Percentiles rank a stretch among this genome's conserved stretches.
phyloP scores from a whole-genome alignment of 2,329 filamentous ascomycete genomes.

The Cladobotryum mycophilum region DNA sequence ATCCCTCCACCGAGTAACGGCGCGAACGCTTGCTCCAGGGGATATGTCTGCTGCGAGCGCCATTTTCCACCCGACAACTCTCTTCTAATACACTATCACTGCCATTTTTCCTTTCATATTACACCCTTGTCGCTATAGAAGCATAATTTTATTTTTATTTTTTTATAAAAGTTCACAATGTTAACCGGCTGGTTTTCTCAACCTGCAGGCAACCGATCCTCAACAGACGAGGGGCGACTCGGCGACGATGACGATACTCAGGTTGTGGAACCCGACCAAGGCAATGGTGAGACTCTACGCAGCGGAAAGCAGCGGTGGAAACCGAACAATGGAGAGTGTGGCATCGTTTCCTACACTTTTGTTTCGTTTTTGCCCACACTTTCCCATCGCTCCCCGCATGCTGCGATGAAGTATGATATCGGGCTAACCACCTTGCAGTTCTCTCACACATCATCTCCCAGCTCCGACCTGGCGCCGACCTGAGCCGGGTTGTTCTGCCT shows the following conservation, averaged over 20 bases:
- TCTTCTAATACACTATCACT: not conserved
- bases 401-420: not conserved
- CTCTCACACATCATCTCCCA: conserved; percentile 97
- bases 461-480: conserved; percentile 86
- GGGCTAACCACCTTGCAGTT: conserved; percentile 46
- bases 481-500: conserved; percentile 88
- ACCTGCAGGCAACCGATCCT: conserved; percentile 44
- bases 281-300: conserved; percentile 63
- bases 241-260: conserved; percentile 64
- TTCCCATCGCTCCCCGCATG: not conserved
- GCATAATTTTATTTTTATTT: conserved; percentile 7
- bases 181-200: conserved; percentile 37
- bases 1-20: no score
- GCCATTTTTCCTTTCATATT: not conserved
- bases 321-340: not conserved
- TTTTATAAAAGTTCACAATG: conserved; percentile 21
- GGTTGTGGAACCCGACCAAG: conserved; percentile 84
- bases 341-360: not conserved
- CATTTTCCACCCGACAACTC: not conserved
- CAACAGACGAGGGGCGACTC: conserved; percentile 46
- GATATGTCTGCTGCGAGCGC: not conserved
- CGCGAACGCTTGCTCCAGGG: no score
- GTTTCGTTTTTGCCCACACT: conserved; percentile 9
- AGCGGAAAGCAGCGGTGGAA: conserved; percentile 3
- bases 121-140: not conserved